Evolutionary conservation across 352 stramenopile species (phyloP).

Genomic region (Globisporangium paddicum): DNA sequence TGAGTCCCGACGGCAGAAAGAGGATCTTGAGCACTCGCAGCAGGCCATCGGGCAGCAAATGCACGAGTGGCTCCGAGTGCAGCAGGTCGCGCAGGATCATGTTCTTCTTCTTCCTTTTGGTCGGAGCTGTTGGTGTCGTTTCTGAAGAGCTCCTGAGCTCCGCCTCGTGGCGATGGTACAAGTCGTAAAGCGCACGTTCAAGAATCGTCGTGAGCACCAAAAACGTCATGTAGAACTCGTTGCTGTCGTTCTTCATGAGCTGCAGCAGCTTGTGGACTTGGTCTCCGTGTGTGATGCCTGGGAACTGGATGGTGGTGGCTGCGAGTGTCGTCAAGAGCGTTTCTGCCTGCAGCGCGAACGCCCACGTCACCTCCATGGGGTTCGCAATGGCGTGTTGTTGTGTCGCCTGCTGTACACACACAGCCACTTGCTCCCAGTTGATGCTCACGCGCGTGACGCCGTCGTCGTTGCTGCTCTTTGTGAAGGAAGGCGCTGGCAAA

Average conservation of each 20-base stretch:
- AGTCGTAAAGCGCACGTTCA: constrained; percentile 56
- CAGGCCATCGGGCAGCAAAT: constrained; percentile 29
- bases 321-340: neutral
- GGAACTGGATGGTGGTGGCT: neutral
- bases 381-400: neutral
- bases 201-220: constrained; percentile 52
- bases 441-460: neutral
- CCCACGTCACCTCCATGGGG: constrained; percentile 30
- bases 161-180: constrained; percentile 28
- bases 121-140: neutral
- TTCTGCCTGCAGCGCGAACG: constrained; percentile 35
- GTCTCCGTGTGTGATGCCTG: constrained; percentile 10
- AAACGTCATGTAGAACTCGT: constrained; percentile 59
- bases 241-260: constrained; percentile 18
- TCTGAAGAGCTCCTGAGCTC: neutral
- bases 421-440: constrained; percentile 21
- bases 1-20: constrained; percentile 57
- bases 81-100: constrained; percentile 69
- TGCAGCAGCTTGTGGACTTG: constrained; percentile 19
- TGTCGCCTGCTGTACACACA: neutral
- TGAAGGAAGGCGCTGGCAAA: constrained; percentile 17
- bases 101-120: constrained; percentile 33
- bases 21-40: constrained; percentile 43
- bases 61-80: constrained; percentile 30
- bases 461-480: constrained; percentile 8